Conservation (phyloP, 106 monocot species). For the Vanilla planifolia region DNA sequence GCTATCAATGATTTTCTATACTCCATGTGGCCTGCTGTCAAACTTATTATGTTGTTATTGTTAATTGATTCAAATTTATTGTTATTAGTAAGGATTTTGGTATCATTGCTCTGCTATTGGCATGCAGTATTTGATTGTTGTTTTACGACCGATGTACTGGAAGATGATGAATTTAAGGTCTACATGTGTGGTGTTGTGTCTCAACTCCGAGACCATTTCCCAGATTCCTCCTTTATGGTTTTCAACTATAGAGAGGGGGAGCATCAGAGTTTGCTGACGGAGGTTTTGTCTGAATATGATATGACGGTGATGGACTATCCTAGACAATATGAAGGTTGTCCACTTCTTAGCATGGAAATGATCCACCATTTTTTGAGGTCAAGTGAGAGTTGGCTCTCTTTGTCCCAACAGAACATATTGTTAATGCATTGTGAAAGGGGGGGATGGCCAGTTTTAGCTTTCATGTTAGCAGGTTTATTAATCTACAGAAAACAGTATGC, state of each 20-base stretch:
- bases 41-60: no score
- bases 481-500: slow-evolving; percentile 75
- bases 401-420: slow-evolving; percentile 63
- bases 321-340: slow-evolving; percentile 81
- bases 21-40: no score
- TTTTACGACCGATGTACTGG: slow-evolving; percentile 74
- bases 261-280: slow-evolving; percentile 52
- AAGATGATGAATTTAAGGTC: slow-evolving; percentile 50
- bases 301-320: slow-evolving; percentile 97
- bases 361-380: slow-evolving; percentile 85
- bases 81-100: no score
- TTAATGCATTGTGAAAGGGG: slow-evolving; percentile 90
- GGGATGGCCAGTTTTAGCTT: slow-evolving; percentile 93
- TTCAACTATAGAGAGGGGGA: slow-evolving; percentile 86
- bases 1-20: no score
- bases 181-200: slow-evolving; percentile 64
- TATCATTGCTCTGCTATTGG: not conserved
- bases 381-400: slow-evolving; percentile 91
- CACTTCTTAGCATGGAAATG: slow-evolving; percentile 88
- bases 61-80: no score
- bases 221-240: slow-evolving; percentile 92
- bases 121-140: slow-evolving; percentile 89
- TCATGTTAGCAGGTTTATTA: slow-evolving; percentile 86
- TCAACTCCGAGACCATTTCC: slow-evolving; percentile 64
- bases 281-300: slow-evolving; percentile 66